Conservation (phyloP, 2,329 filamentous ascomycete genomes). For the Penicillium sp. region DNA sequence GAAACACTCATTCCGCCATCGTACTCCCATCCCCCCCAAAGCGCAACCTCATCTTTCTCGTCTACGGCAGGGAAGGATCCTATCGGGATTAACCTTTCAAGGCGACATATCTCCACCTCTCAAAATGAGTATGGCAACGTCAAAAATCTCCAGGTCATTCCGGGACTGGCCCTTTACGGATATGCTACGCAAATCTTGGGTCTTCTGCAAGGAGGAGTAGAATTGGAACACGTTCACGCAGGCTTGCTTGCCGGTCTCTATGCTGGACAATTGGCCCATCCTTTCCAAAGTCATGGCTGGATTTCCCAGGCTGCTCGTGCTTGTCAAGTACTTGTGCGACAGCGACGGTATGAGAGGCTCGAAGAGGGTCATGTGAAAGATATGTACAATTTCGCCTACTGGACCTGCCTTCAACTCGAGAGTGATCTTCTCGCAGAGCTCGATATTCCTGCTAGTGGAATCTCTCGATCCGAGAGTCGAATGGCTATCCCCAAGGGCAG, state of each 20-base stretch:
- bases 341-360: slow-evolving; percentile 37
- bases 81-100: background rate
- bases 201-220: slow-evolving; percentile 73
- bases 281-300: slow-evolving; percentile 80
- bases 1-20: slow-evolving; percentile 23
- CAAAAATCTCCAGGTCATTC: slow-evolving; percentile 79
- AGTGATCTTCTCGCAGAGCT: slow-evolving; percentile 93
- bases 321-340: slow-evolving; percentile 71
- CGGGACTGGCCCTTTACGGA: slow-evolving; percentile 86
- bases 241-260: slow-evolving; percentile 84
- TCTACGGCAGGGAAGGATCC: background rate
- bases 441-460: slow-evolving; percentile 61
- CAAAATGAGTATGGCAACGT: slow-evolving; percentile 23
- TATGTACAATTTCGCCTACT: slow-evolving; percentile 74
- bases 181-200: slow-evolving; percentile 84
- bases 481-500: slow-evolving; percentile 42
- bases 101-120: background rate
- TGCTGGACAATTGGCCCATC: slow-evolving; percentile 80
- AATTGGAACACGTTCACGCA: slow-evolving; percentile 80
- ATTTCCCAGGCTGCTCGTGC: slow-evolving; percentile 61
- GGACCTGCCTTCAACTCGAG: slow-evolving; percentile 91
- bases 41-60: slow-evolving; percentile 16
- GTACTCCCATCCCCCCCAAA: slow-evolving; percentile 19
- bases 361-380: slow-evolving; percentile 50
- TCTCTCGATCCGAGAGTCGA: slow-evolving; percentile 55